These are phyloP conservation scores for Cystobasidium tubakii DNA, from an alignment of 768 basidiomycete genomes.

Conservation along the genomic window DNA sequence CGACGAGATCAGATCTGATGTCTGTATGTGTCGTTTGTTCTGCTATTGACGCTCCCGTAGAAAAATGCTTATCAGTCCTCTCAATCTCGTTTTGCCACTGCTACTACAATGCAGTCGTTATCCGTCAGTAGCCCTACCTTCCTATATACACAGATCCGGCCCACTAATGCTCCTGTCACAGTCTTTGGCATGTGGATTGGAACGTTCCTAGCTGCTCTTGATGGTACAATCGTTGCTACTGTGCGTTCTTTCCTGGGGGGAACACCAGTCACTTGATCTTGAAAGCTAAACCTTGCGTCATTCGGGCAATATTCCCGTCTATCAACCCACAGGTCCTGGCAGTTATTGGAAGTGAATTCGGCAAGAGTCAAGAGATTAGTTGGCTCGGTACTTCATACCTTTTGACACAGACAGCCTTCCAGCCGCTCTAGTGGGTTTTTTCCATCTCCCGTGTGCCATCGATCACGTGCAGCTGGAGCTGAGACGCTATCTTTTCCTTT, in stretches of 20 bases:
- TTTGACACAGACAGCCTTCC: conserved; percentile 39
- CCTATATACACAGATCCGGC: too few species aligned
- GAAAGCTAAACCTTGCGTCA: background rate
- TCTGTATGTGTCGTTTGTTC: conserved; percentile 5
- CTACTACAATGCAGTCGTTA: background rate
- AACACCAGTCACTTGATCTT: background rate
- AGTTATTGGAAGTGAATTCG: conserved; percentile 38
- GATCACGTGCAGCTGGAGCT: background rate
- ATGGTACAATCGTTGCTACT: conserved; percentile 34
- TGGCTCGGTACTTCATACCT: conserved; percentile 43
- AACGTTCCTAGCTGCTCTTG: conserved; percentile 32
- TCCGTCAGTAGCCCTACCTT: background rate
- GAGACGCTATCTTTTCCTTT: background rate
- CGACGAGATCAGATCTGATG: conserved; percentile 1
- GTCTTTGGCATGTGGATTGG: conserved; percentile 33
- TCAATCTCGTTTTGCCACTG: background rate
- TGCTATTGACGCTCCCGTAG: background rate
- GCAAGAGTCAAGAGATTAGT: conserved; percentile 35
- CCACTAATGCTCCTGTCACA: background rate
- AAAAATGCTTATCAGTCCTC: conserved; percentile 9
- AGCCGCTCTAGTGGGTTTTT: conserved; percentile 38
- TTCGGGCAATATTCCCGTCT: background rate
- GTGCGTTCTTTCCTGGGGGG: background rate
- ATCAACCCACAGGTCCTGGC: conserved; percentile 19
- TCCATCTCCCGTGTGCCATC: background rate